Evolutionary conservation across 768 basidiomycete genomes (phyloP).

Genomic region (Baorangia bicolor): DNA sequence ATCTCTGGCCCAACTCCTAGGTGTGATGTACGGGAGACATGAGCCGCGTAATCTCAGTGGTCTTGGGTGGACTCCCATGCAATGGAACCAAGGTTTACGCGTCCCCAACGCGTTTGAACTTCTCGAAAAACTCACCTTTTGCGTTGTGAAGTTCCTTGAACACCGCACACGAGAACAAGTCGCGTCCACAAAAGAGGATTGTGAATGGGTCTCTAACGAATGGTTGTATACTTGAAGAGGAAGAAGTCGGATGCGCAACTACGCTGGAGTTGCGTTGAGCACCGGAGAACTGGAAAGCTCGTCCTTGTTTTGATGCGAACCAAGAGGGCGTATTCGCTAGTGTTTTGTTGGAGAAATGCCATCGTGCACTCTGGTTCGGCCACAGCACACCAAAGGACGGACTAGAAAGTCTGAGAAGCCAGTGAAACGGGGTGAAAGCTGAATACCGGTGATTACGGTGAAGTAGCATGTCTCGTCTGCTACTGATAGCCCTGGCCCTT

Average conservation of each 20-base stretch:
- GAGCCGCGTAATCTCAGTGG: neutral
- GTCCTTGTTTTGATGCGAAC: neutral
- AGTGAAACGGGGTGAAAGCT: neutral
- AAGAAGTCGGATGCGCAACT: neutral
- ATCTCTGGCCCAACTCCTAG: neutral
- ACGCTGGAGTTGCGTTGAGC: neutral
- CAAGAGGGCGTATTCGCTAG: neutral
- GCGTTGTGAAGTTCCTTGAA: slow-evolving; percentile 63
- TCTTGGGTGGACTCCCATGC: neutral
- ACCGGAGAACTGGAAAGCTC: neutral
- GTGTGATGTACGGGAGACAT: neutral
- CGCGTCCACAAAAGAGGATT: slow-evolving; percentile 88
- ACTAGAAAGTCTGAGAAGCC: neutral
- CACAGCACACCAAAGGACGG: neutral
- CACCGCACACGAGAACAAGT: slow-evolving; percentile 80
- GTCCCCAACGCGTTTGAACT: neutral
- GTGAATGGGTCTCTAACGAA: slow-evolving; percentile 45
- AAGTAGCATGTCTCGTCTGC: slow-evolving; percentile 4
- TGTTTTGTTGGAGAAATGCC: neutral
- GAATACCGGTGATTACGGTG: neutral
- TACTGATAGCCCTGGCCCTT: neutral
- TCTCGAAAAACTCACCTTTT: slow-evolving; percentile 44
- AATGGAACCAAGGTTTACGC: neutral
- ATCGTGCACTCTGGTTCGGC: neutral
- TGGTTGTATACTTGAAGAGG: neutral